These are phyloP conservation scores for Gillenia trifoliata DNA, from an alignment of 306 rosid species.

Conservation along the genomic window DNA sequence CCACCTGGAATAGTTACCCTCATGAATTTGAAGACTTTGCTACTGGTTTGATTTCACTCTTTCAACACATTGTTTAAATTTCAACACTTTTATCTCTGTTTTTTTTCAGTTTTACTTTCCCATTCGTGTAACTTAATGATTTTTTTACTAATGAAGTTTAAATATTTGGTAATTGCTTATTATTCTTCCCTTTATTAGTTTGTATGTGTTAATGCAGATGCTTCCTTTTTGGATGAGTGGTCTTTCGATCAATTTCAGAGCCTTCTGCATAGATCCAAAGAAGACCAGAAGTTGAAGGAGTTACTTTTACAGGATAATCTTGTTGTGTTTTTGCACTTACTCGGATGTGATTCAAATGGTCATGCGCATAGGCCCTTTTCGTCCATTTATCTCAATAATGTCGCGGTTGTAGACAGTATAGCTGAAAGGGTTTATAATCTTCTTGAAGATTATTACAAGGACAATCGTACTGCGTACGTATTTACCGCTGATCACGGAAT, in stretches of 20 bases:
- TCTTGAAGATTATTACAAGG: slow-evolving; percentile 67
- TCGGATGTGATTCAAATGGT: slow-evolving; percentile 92
- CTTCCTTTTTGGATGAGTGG: slow-evolving; percentile 90
- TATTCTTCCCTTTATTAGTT: slow-evolving; percentile 15
- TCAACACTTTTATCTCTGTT: not conserved
- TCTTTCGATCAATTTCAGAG: slow-evolving; percentile 78
- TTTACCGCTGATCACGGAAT: slow-evolving; percentile 96
- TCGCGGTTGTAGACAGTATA: slow-evolving; percentile 77
- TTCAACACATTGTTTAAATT: not conserved
- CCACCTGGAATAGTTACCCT: slow-evolving; percentile 84
- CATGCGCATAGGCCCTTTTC: slow-evolving; percentile 90
- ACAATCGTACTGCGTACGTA: slow-evolving; percentile 65
- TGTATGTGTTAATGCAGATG: slow-evolving; percentile 53
- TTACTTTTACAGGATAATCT: slow-evolving; percentile 66
- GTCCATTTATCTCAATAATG: slow-evolving; percentile 83
- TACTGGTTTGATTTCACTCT: slow-evolving; percentile 38
- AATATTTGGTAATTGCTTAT: not conserved
- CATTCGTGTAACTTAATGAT: not conserved
- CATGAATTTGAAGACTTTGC: slow-evolving; percentile 86
- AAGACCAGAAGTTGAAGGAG: slow-evolving; percentile 58
- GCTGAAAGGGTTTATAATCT: slow-evolving; percentile 77
- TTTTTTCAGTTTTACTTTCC: not conserved
- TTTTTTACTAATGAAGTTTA: no score
- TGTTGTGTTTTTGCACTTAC: slow-evolving; percentile 76
- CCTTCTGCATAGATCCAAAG: slow-evolving; percentile 65